Percentiles rank a stretch among this genome's conserved stretches.
These are phyloP conservation scores for Vaccinium vitisidaea DNA, from an alignment of 148 eudicot species.

Conservation along the genomic window DNA sequence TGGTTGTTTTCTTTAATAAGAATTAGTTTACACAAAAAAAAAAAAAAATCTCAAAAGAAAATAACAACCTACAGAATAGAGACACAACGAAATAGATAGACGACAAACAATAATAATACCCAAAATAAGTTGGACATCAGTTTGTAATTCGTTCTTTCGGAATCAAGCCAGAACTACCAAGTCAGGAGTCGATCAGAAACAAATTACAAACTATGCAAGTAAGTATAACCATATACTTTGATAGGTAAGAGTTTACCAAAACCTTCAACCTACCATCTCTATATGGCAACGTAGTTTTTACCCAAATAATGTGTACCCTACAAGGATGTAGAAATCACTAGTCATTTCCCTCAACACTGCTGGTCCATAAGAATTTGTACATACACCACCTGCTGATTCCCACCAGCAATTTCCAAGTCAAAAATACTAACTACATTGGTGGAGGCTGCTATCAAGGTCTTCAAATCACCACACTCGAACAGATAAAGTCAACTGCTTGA, in stretches of 20 bases:
- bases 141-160: background rate
- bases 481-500: background rate
- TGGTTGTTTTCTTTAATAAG: too few relatives aligned
- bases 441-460: conserved; percentile 5
- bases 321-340: background rate
- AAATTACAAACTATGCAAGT: background rate
- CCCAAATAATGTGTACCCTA: background rate
- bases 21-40: too few relatives aligned
- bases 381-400: background rate
- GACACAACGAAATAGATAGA: background rate
- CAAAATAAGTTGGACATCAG: background rate
- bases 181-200: background rate
- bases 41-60: background rate
- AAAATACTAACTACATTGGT: background rate
- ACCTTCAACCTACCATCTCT: background rate
- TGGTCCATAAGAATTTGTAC: background rate
- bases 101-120: background rate
- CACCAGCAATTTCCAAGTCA: background rate
- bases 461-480: background rate
- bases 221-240: too few relatives aligned
- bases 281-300: background rate
- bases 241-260: background rate
- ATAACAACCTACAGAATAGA: background rate
- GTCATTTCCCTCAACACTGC: background rate
- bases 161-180: background rate